Conservation (phyloP, 2,329 filamentous ascomycete genomes). For the Sphaerostilbella broomeana region DNA sequence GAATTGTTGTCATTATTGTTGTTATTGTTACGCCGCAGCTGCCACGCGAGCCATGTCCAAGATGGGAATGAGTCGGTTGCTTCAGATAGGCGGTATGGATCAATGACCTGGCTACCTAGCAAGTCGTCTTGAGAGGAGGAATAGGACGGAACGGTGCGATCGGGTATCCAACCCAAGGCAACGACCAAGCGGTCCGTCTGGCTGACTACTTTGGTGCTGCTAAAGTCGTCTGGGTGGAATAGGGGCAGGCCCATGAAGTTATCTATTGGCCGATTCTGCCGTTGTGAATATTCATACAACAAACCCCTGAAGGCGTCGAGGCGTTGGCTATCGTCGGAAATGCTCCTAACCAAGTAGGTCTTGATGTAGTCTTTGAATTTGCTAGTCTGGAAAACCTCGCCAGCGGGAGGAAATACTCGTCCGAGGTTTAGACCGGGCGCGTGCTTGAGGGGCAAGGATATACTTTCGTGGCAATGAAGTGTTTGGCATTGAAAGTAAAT, state of each 20-base stretch:
- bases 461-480: slow-evolving; percentile 32
- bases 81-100: slow-evolving; percentile 22
- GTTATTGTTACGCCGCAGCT: slow-evolving; percentile 20
- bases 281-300: slow-evolving; percentile 23
- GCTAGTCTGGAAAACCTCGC: slow-evolving; percentile 18
- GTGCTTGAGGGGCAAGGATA: slow-evolving; percentile 27
- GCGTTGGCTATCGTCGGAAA: slow-evolving; percentile 23
- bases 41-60: slow-evolving; percentile 35
- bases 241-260: slow-evolving; percentile 30
- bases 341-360: slow-evolving; percentile 26
- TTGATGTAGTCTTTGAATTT: slow-evolving; percentile 25
- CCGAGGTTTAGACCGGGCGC: slow-evolving; percentile 26
- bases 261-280: slow-evolving; percentile 22
- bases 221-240: slow-evolving; percentile 28
- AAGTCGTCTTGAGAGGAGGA: slow-evolving; percentile 15
- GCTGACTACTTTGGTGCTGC: slow-evolving; percentile 21
- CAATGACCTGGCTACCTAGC: slow-evolving; percentile 6
- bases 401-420: slow-evolving; percentile 25
- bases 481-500: slow-evolving; percentile 33
- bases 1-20: too few relatives aligned
- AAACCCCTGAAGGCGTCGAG: slow-evolving; percentile 30
- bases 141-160: slow-evolving; percentile 18
- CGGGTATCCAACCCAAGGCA: slow-evolving; percentile 29
- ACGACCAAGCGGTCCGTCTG: slow-evolving; percentile 30
- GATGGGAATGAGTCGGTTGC: slow-evolving; percentile 24